Evolutionary conservation across 139 green algal species (phyloP).

Genomic region (Chlamydomonas schloesseri): DNA sequence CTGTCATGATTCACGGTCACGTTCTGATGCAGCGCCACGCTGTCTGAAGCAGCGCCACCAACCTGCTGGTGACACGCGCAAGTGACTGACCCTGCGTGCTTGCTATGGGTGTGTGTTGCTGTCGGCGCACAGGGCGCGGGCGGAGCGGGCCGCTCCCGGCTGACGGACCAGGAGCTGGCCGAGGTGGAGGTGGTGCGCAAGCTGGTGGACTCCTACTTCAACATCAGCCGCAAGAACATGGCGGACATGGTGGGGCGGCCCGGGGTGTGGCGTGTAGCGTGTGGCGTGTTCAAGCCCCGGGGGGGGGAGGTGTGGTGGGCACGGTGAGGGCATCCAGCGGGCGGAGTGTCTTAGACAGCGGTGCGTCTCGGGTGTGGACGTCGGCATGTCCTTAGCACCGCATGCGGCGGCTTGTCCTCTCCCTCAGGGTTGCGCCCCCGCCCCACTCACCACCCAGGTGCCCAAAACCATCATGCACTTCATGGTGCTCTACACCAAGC

Average conservation of each 20-base stretch:
- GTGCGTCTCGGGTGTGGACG: no score
- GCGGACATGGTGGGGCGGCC: constrained; percentile 66
- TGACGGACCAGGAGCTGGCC: constrained; percentile 6
- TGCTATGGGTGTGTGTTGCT: neutral
- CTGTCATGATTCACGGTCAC: no score
- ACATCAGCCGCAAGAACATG: constrained; percentile 90
- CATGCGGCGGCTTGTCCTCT: no score
- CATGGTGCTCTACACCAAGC: constrained; percentile 84
- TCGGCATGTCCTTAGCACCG: no score
- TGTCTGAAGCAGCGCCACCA: no score
- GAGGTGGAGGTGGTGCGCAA: constrained; percentile 91
- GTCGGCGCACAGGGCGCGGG: neutral
- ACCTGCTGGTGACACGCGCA: no score
- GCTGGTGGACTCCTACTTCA: constrained; percentile 93
- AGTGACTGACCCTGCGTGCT: no score
- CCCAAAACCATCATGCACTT: constrained; percentile 97
- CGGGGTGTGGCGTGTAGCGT: neutral
- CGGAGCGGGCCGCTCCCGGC: constrained; percentile 34
- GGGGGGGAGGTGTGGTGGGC: no score
- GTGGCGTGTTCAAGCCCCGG: neutral
- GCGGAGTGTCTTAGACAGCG: no score
- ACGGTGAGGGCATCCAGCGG: no score
- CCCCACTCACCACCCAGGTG: constrained; percentile 55
- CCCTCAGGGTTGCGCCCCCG: no score
- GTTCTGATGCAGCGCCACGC: no score